Evolutionary conservation across 495 filamentous ascomycete species (phyloP).

Genomic region (Hapsidospora chrysogenum): DNA sequence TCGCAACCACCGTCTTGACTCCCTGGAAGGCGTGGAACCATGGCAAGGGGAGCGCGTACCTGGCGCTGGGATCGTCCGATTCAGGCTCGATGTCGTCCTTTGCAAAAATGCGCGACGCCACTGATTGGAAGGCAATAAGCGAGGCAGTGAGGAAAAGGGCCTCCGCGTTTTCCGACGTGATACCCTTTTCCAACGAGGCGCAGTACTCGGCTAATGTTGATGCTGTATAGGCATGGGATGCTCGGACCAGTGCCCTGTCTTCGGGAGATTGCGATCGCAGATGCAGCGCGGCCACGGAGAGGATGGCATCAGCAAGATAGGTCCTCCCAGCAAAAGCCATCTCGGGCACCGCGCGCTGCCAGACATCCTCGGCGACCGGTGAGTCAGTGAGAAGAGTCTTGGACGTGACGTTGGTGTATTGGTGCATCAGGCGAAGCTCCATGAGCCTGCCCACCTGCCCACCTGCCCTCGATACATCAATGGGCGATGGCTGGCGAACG

Average conservation of each 20-base stretch:
- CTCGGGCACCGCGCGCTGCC: conserved; percentile 35
- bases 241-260: conserved; percentile 33
- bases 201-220: conserved; percentile 37
- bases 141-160: conserved; percentile 35
- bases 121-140: conserved; percentile 40
- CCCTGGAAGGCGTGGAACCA: conserved; percentile 46
- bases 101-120: conserved; percentile 34
- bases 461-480: conserved; percentile 3
- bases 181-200: conserved; percentile 26
- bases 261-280: conserved; percentile 29
- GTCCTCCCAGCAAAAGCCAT: conserved; percentile 34
- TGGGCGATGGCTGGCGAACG: conserved; percentile 11
- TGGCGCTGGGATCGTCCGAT: conserved; percentile 10
- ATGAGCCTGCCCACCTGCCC: conserved; percentile 27
- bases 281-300: conserved; percentile 40
- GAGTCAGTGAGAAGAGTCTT: conserved; percentile 32
- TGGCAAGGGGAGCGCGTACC: conserved; percentile 30
- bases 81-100: conserved; percentile 20
- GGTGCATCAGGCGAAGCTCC: conserved; percentile 36
- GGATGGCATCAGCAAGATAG: conserved; percentile 36
- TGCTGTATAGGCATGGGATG: conserved; percentile 40
- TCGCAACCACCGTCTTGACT: conserved; percentile 33
- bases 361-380: conserved; percentile 30
- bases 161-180: conserved; percentile 34
- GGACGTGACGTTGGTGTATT: conserved; percentile 35